phyloP scores from a whole-genome alignment of 192 early-diverging fungal genomes.

The Bifiguratus adelaidae region DNA sequence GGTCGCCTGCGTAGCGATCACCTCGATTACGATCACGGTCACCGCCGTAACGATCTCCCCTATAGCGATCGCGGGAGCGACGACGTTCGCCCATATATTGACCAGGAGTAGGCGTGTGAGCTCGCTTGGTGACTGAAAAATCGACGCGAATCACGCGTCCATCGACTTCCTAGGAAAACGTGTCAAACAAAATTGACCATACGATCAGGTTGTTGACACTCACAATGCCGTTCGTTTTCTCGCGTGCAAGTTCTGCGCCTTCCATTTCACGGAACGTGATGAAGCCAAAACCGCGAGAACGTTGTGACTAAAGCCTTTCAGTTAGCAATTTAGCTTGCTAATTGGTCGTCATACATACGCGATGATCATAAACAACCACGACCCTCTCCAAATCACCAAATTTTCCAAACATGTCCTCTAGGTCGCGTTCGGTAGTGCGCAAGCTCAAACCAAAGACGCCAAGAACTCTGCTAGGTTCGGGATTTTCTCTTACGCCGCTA shows the following conservation, averaged over 20 bases:
- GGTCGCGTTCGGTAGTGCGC: slow-evolving; percentile 42
- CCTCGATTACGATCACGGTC: slow-evolving; percentile 19
- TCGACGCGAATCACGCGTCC: slow-evolving; percentile 47
- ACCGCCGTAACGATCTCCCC: slow-evolving; percentile 11
- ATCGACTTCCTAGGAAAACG: slow-evolving; percentile 32
- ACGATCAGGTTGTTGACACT: slow-evolving; percentile 1
- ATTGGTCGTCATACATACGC: slow-evolving; percentile 17
- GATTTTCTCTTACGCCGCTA: too few relatives aligned
- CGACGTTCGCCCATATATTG: slow-evolving; percentile 56
- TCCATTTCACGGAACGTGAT: slow-evolving; percentile 39
- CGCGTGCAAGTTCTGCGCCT: slow-evolving; percentile 38
- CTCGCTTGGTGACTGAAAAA: slow-evolving; percentile 44
- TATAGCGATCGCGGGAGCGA: slow-evolving; percentile 6
- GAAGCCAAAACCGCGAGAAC: slow-evolving; percentile 64
- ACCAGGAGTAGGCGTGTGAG: slow-evolving; percentile 63
- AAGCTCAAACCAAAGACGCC: slow-evolving; percentile 64
- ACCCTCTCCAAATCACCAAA: slow-evolving; percentile 49
- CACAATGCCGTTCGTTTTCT: slow-evolving; percentile 48
- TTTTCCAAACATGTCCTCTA: slow-evolving; percentile 48
- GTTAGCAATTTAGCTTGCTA: too few relatives aligned
- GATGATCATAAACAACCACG: slow-evolving; percentile 47
- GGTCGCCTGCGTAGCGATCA: slow-evolving; percentile 6
- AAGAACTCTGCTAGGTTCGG: slow-evolving; percentile 39
- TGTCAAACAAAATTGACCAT: background rate
- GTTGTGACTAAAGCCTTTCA: too few relatives aligned